Evolutionary conservation across 2,329 filamentous ascomycete species (phyloP).

Genomic region (Fusarium palustre): DNA sequence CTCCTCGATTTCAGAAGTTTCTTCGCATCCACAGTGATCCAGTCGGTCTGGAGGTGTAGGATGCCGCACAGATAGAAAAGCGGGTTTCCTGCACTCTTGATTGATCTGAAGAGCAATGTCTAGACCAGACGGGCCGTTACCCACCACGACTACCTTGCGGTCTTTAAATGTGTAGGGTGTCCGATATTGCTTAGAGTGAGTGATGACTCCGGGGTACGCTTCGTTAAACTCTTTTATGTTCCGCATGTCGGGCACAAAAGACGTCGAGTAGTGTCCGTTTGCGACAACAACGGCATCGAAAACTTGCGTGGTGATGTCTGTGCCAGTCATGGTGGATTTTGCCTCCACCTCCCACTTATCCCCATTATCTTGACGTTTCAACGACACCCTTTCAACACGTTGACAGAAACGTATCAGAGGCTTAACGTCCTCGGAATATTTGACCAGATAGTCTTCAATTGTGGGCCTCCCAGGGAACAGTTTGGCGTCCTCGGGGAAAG

Average conservation of each 20-base stretch:
- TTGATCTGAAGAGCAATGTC: constrained; percentile 86
- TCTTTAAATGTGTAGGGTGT: constrained; percentile 69
- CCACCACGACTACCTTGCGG: constrained; percentile 85
- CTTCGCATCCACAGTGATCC: constrained; percentile 59
- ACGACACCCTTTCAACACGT: constrained; percentile 71
- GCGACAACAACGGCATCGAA: constrained; percentile 84
- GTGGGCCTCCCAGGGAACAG: constrained; percentile 79
- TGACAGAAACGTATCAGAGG: constrained; percentile 76
- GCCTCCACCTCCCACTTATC: constrained; percentile 73
- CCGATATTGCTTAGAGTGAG: constrained; percentile 85
- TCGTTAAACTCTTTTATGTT: constrained; percentile 70
- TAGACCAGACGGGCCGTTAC: constrained; percentile 84
- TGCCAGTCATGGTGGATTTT: constrained; percentile 61
- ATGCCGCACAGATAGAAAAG: constrained; percentile 74
- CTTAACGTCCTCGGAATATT: constrained; percentile 76
- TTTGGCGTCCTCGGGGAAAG: constrained; percentile 72
- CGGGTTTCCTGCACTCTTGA: constrained; percentile 65
- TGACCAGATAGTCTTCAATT: constrained; percentile 79
- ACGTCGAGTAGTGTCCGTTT: constrained; percentile 79
- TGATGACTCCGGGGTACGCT: constrained; percentile 69
- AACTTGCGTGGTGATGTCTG: constrained; percentile 54
- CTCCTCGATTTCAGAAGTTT: constrained; percentile 69
- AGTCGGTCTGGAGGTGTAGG: constrained; percentile 60
- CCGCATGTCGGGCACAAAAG: constrained; percentile 72
- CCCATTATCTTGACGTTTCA: constrained; percentile 42